These are phyloP conservation scores for Penicillium sp. DNA, from an alignment of 2,329 filamentous ascomycete species.

Conservation along the genomic window DNA sequence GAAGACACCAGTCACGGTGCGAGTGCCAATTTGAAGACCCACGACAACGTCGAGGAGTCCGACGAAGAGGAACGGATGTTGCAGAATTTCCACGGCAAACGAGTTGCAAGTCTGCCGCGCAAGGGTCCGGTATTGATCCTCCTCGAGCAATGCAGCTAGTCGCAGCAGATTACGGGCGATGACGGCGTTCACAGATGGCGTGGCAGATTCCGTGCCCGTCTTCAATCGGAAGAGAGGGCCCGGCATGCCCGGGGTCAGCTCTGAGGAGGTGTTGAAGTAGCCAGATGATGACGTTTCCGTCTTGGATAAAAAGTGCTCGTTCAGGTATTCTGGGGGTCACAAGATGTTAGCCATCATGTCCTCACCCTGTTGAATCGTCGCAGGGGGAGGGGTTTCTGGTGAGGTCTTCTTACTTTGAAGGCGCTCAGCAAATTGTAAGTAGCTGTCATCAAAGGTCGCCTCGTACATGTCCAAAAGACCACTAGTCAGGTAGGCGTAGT, in stretches of 20 bases:
- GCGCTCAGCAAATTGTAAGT: constrained; percentile 72
- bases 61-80: constrained; percentile 88
- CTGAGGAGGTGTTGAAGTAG: constrained; percentile 39
- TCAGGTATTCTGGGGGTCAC: constrained; percentile 58
- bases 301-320: constrained; percentile 69
- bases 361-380: not conserved
- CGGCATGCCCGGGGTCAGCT: constrained; percentile 55
- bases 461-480: constrained; percentile 81
- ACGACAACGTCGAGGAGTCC: constrained; percentile 73
- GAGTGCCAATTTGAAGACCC: constrained; percentile 63
- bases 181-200: constrained; percentile 83
- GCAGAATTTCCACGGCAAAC: constrained; percentile 85
- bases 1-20: constrained; percentile 52
- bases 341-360: constrained; percentile 1
- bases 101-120: constrained; percentile 72
- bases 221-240: constrained; percentile 72
- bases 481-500: constrained; percentile 83
- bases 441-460: constrained; percentile 67
- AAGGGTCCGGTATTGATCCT: constrained; percentile 56
- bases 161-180: constrained; percentile 84
- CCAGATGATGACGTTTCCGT: constrained; percentile 35
- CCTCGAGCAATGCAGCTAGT: constrained; percentile 63
- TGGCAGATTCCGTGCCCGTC: constrained; percentile 87
- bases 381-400: no score
- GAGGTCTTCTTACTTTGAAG: constrained; percentile 58